Evolutionary conservation across 2,329 filamentous ascomycete genomes (phyloP), one percentile per base, ranked within the genome.

Genomic region (Akanthomyces lecanii): DNA sequence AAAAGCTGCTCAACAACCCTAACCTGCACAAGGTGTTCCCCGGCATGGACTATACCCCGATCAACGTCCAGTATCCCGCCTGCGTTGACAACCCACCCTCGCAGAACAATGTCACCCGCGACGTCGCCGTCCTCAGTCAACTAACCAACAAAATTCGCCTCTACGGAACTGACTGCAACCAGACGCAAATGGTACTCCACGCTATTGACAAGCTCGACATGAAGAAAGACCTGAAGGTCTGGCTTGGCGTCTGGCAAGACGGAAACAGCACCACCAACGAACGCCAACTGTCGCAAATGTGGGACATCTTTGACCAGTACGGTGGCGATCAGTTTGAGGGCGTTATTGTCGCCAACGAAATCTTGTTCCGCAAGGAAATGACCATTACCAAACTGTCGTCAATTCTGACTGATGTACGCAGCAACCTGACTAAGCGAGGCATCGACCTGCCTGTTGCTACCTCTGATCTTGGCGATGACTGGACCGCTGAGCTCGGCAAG

Each of bases 111-210:
- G 82, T 98, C 67, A 98, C 95, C 0, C 87, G 91, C 60, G 94
- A 98, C 73, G 80, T 97, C 64, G 94, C 95, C 1, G 88, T 97
- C 11, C 85, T 98, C 58, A 92, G 90, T 14, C 92, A 97, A 73
- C 81, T 98, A 50, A 97, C 92, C 64, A 93, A 96, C 73, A 88
- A 87, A 3, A 85, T 98, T 54, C 89, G 94, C 8, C 81, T 97
- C 1, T 98, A 98, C 73, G 94, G 94, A 56, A 98, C 92, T 14
- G 94, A 98, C 77, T 98, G 94, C 82, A 97, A 97, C 76, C 94
- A 98, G 76, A 98, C 94, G 0, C 85, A 97, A 75, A 95, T 98
- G 90, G 85, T 96, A 0, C 79, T 98, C 10, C 88, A 95, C 69
- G 88, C 93, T 23, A 89, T 98, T 69, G 81, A 90, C 63, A 83